These are phyloP conservation scores for Botrytis byssoidea DNA, from an alignment of 2,329 filamentous ascomycete species.

Conservation along the genomic window DNA sequence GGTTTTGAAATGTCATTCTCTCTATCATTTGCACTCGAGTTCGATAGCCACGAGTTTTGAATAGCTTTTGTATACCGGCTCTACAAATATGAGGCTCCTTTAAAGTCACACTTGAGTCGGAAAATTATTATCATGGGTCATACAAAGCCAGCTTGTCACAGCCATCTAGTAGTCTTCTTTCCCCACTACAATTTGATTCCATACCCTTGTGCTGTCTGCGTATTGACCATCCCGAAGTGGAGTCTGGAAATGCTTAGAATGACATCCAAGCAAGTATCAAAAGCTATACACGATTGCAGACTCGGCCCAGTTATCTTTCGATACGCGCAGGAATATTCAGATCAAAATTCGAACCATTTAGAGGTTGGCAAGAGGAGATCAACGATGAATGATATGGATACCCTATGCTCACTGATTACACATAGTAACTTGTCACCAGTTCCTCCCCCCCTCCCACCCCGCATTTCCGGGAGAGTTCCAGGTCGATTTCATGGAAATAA, in stretches of 20 bases:
- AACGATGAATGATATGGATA: background rate
- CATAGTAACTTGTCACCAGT: conserved; percentile 4
- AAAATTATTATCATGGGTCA: background rate
- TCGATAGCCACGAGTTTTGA: background rate
- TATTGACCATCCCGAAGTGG: background rate
- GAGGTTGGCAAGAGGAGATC: background rate
- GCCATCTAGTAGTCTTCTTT: background rate
- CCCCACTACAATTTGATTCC: background rate
- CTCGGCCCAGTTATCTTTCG: background rate
- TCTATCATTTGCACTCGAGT: background rate
- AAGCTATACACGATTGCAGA: background rate
- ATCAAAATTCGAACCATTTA: background rate
- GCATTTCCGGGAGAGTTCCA: background rate
- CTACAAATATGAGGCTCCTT: background rate
- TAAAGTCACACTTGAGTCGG: background rate
- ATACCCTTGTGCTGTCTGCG: background rate
- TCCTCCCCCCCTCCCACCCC: background rate
- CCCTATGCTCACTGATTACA: background rate
- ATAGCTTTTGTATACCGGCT: background rate
- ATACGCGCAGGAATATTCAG: background rate
- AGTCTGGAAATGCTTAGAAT: background rate
- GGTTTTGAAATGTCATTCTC: background rate
- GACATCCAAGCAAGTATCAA: background rate
- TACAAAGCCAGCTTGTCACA: background rate
- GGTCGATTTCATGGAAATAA: background rate